These are phyloP conservation scores for Byssochlamys sp. DNA, from an alignment of 2,329 filamentous ascomycete genomes.

Conservation along the genomic window DNA sequence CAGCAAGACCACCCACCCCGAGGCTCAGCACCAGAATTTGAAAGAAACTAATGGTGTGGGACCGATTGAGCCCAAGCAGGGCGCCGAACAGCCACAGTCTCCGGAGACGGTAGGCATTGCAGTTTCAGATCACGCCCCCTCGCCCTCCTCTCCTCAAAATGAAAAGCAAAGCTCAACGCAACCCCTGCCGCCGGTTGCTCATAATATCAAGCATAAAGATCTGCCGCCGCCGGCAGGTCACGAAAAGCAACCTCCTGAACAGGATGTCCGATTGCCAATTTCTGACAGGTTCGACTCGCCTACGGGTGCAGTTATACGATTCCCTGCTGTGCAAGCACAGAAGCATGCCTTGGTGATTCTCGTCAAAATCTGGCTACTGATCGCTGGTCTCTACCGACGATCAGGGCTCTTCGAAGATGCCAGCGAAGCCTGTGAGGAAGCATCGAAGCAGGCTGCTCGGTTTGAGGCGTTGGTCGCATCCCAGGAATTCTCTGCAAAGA, in stretches of 20 bases:
- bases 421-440: constrained; percentile 69
- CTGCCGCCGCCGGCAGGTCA: constrained; percentile 28
- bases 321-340: constrained; percentile 42
- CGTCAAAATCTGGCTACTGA: constrained; percentile 78
- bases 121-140: constrained; percentile 13
- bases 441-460: constrained; percentile 60
- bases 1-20: constrained; percentile 18
- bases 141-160: constrained; percentile 9
- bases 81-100: constrained; percentile 4
- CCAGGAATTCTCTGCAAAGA: constrained; percentile 53
- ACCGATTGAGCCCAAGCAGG: constrained; percentile 6
- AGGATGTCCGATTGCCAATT: constrained; percentile 31
- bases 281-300: constrained; percentile 30
- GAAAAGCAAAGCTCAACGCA: constrained; percentile 22
- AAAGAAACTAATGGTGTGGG: not conserved
- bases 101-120: constrained; percentile 19
- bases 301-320: constrained; percentile 37
- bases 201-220: constrained; percentile 29
- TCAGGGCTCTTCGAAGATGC: constrained; percentile 73
- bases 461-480: constrained; percentile 59
- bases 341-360: constrained; percentile 52
- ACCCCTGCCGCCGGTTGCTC: constrained; percentile 22
- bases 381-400: constrained; percentile 76
- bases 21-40: constrained; percentile 12
- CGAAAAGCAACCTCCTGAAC: constrained; percentile 33